Evolutionary conservation across 176 grass and related monocot genomes (phyloP).

Genomic region (Tillandsia leiboldiana): DNA sequence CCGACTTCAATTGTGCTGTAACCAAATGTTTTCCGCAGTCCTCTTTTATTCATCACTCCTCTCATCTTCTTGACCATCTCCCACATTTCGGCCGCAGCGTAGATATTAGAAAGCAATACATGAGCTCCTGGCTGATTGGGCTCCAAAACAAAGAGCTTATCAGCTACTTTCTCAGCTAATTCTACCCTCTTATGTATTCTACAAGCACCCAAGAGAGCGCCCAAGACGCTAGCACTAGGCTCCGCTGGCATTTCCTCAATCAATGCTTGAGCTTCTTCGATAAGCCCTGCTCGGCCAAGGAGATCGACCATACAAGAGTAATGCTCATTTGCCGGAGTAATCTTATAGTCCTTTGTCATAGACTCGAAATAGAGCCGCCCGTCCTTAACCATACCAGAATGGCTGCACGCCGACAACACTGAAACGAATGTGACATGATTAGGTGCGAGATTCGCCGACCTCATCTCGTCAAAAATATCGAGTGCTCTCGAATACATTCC

Average conservation of each 20-base stretch:
- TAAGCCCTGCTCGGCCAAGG: slow-evolving; percentile 19
- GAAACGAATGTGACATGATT: slow-evolving; percentile 21
- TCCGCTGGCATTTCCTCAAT: slow-evolving; percentile 10
- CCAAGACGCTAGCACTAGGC: slow-evolving; percentile 15
- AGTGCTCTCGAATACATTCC: slow-evolving; percentile 12
- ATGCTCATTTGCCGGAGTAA: slow-evolving; percentile 13
- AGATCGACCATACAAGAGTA: slow-evolving; percentile 25
- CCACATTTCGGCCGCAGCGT: slow-evolving; percentile 23
- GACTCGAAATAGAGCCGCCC: slow-evolving; percentile 9
- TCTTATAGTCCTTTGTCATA: slow-evolving; percentile 13
- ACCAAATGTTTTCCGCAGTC: slow-evolving; percentile 8
- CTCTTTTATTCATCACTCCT: slow-evolving; percentile 9
- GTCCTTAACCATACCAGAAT: slow-evolving; percentile 18
- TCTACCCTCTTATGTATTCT: slow-evolving; percentile 17
- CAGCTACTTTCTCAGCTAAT: slow-evolving; percentile 5
- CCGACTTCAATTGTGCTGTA: slow-evolving; percentile 20
- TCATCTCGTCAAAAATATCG: slow-evolving; percentile 9
- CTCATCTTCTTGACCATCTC: slow-evolving; percentile 24
- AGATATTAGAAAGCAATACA: slow-evolving; percentile 17
- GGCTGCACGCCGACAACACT: slow-evolving; percentile 18
- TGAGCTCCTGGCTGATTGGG: slow-evolving; percentile 6
- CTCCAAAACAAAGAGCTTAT: slow-evolving; percentile 15
- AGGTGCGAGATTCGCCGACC: neutral
- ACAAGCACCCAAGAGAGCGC: slow-evolving; percentile 16
- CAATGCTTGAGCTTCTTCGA: slow-evolving; percentile 12